Percentiles rank a stretch among this genome's conserved stretches.
Evolutionary conservation across 495 filamentous ascomycete species (phyloP).

Genomic region (Pseudotulostoma volvatum): DNA sequence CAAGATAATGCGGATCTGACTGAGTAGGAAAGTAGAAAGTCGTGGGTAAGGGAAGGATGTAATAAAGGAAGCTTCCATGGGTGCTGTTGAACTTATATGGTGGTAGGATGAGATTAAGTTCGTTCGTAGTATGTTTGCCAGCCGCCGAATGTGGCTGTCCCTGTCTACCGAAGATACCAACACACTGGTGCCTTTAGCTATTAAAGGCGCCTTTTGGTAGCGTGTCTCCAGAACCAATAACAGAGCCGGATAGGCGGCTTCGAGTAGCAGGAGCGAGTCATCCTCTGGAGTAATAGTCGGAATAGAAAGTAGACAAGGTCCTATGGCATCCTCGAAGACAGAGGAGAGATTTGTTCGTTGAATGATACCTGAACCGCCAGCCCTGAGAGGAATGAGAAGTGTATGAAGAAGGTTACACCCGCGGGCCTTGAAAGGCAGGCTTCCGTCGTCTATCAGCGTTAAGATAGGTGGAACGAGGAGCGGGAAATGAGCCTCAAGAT

Average conservation of each 20-base stretch:
- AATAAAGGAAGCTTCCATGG: slow-evolving; percentile 28
- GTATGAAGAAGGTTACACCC: slow-evolving; percentile 43
- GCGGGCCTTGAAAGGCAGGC: slow-evolving; percentile 34
- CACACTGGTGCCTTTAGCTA: too few relatives aligned
- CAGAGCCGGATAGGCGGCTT: slow-evolving; percentile 50
- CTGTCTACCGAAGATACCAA: too few relatives aligned
- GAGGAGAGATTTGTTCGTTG: slow-evolving; percentile 54
- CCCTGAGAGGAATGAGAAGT: slow-evolving; percentile 43
- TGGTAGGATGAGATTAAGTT: slow-evolving; percentile 32
- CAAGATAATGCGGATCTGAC: slow-evolving; percentile 36
- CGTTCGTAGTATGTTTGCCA: slow-evolving; percentile 21
- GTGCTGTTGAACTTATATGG: slow-evolving; percentile 29
- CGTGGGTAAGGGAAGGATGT: slow-evolving; percentile 27
- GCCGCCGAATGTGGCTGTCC: slow-evolving; percentile 9
- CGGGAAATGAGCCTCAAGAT: slow-evolving; percentile 47
- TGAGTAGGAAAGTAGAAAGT: slow-evolving; percentile 39
- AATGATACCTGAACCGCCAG: slow-evolving; percentile 36
- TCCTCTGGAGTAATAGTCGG: slow-evolving; percentile 63
- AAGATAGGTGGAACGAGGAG: slow-evolving; percentile 76
- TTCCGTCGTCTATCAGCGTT: slow-evolving; percentile 56
- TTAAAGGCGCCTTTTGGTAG: slow-evolving; percentile 9
- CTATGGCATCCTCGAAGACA: slow-evolving; percentile 65
- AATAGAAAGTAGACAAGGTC: slow-evolving; percentile 55
- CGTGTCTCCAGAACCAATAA: slow-evolving; percentile 37
- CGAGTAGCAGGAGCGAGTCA: slow-evolving; percentile 49